Evolutionary conservation across 163 green algal species (phyloP).

Genomic region (Coccomyxa subellipsoidea): DNA sequence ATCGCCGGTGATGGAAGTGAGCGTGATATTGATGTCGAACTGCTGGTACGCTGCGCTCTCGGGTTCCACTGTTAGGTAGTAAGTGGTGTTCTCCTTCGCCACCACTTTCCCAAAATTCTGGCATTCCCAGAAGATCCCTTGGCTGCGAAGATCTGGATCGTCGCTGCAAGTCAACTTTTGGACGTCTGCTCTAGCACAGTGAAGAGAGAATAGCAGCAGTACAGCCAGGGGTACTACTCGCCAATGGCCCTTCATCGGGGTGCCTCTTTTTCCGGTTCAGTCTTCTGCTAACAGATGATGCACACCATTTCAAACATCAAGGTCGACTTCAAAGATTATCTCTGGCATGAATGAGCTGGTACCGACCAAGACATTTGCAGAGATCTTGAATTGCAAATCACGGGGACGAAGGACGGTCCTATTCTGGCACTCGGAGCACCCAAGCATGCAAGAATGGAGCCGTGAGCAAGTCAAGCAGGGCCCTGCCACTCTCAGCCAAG

Average conservation of each 20-base stretch:
- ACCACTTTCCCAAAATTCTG: background rate
- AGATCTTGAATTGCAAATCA: too few species aligned
- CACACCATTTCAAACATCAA: too few species aligned
- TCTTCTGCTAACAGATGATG: too few species aligned
- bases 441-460: too few species aligned
- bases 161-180: background rate
- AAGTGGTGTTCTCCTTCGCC: slow-evolving; percentile 5
- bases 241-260: background rate
- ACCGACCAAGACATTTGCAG: background rate
- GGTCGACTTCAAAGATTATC: too few species aligned
- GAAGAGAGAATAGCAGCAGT: background rate
- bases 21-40: slow-evolving; percentile 18
- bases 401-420: background rate
- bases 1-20: background rate
- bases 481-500: background rate
- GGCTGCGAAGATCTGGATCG: background rate
- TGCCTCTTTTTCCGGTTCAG: too few species aligned
- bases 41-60: background rate
- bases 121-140: slow-evolving; percentile 4
- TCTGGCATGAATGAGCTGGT: background rate
- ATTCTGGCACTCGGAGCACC: background rate
- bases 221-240: background rate
- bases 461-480: too few species aligned
- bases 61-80: background rate
- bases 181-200: background rate